Percentiles rank a stretch among this genome's conserved stretches.
These are phyloP conservation scores for Synura sp. DNA, from an alignment of 352 stramenopile species.

Conservation along the genomic window DNA sequence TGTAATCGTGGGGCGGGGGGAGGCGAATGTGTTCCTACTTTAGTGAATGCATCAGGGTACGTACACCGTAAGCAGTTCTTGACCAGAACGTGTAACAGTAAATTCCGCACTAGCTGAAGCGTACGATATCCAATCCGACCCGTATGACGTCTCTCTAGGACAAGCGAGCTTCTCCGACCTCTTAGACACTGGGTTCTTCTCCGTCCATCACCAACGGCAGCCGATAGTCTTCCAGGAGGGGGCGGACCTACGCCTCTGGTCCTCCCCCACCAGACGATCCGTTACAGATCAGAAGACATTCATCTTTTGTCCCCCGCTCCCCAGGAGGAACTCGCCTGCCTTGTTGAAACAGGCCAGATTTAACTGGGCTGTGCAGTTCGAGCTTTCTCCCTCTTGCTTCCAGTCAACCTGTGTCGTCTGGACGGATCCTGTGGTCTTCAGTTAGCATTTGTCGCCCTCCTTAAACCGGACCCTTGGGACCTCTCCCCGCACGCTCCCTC, in stretches of 20 bases:
- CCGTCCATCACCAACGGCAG: conserved; percentile 11
- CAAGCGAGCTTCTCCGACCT: background rate
- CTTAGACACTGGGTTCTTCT: conserved; percentile 12
- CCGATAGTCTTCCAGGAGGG: conserved; percentile 9
- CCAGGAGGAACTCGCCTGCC: background rate
- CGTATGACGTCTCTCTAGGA: background rate
- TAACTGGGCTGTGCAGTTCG: conserved; percentile 19
- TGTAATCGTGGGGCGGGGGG: no score
- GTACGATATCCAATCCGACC: no score
- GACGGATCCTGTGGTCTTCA: conserved; percentile 6
- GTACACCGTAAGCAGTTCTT: no score
- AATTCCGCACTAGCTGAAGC: no score
- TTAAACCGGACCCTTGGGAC: conserved; percentile 6
- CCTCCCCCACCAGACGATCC: conserved; percentile 14
- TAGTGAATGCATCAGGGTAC: no score
- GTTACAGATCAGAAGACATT: conserved; percentile 25
- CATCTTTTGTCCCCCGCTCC: conserved; percentile 10
- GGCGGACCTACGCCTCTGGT: conserved; percentile 20
- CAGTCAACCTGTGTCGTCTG: conserved; percentile 20
- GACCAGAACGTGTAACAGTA: no score
- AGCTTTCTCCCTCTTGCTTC: background rate
- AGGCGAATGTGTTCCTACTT: no score
- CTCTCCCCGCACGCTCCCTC: background rate
- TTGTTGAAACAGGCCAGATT: conserved; percentile 10
- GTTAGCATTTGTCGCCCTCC: conserved; percentile 1